phyloP scores from a whole-genome alignment of 2,329 filamentous ascomycete genomes.

The Ophiostoma himal-ulmi region DNA sequence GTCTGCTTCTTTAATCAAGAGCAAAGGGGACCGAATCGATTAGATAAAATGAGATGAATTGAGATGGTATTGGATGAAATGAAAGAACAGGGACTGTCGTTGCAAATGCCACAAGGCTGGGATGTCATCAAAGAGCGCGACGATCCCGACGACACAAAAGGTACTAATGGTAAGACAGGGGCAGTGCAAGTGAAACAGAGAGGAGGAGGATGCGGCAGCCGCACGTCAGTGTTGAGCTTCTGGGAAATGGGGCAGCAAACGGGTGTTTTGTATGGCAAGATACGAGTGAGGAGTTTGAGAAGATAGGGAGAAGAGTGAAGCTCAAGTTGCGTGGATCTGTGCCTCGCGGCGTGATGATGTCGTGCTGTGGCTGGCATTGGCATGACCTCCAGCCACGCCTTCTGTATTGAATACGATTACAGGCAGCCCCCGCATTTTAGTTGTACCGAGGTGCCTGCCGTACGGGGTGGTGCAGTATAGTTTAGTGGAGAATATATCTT shows the following conservation, averaged over 20 bases:
- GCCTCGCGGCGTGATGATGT: background rate
- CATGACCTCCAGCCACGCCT: background rate
- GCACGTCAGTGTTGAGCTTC: background rate
- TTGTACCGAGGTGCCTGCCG: background rate
- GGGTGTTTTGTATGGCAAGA: background rate
- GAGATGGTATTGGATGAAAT: background rate
- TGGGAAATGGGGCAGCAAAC: background rate
- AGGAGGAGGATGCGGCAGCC: background rate
- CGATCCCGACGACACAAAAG: background rate
- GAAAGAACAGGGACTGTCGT: background rate
- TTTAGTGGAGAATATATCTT: background rate
- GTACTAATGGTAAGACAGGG: background rate
- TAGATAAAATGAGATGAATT: background rate
- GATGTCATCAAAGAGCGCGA: background rate
- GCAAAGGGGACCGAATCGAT: no score
- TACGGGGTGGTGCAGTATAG: background rate
- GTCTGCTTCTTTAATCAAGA: background rate
- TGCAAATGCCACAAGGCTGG: background rate
- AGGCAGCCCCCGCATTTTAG: slow-evolving; percentile 2
- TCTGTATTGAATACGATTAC: background rate
- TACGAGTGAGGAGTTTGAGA: background rate
- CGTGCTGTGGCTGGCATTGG: background rate
- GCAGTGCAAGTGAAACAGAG: background rate
- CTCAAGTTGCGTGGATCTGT: background rate
- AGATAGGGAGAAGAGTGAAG: background rate